phyloP scores from a whole-genome alignment of 2,329 filamentous ascomycete genomes.

The Ophiostoma populinum region DNA sequence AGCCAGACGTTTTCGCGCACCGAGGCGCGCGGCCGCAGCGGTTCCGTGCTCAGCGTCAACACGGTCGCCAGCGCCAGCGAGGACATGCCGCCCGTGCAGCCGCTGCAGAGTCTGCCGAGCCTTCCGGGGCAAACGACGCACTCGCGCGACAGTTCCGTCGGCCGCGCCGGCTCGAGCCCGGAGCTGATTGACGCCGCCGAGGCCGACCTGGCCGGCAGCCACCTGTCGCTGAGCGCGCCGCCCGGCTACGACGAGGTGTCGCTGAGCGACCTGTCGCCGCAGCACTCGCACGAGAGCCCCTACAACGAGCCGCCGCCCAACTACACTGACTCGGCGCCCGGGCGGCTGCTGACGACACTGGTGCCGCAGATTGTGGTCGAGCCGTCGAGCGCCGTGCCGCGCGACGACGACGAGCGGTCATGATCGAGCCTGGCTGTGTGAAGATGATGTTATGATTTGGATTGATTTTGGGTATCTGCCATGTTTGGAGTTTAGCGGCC shows the following conservation, averaged over 20 bases:
- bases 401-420: conserved; percentile 8
- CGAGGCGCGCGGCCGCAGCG: conserved; percentile 24
- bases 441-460: too few relatives aligned
- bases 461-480: too few relatives aligned
- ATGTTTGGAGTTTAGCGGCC: too few relatives aligned
- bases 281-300: conserved; percentile 20
- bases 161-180: conserved; percentile 30
- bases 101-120: conserved; percentile 3
- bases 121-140: conserved; percentile 22
- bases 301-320: conserved; percentile 32
- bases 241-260: conserved; percentile 32
- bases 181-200: conserved; percentile 29
- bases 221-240: conserved; percentile 27
- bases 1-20: conserved; percentile 9
- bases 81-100: conserved; percentile 6
- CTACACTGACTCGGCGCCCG: conserved; percentile 18
- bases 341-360: conserved; percentile 12
- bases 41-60: conserved; percentile 37
- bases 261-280: conserved; percentile 17
- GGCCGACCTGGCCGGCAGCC: conserved; percentile 28
- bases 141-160: conserved; percentile 14
- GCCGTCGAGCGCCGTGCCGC: conserved; percentile 26
- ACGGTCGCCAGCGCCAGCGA: conserved; percentile 17
- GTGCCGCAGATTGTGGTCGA: conserved; percentile 43
- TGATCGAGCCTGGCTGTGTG: too few relatives aligned